Percentiles rank a stretch among this genome's conserved stretches.
Evolutionary conservation across 1,284 basidiomycete species (phyloP).

Genomic region (Fomitopsis betulina): DNA sequence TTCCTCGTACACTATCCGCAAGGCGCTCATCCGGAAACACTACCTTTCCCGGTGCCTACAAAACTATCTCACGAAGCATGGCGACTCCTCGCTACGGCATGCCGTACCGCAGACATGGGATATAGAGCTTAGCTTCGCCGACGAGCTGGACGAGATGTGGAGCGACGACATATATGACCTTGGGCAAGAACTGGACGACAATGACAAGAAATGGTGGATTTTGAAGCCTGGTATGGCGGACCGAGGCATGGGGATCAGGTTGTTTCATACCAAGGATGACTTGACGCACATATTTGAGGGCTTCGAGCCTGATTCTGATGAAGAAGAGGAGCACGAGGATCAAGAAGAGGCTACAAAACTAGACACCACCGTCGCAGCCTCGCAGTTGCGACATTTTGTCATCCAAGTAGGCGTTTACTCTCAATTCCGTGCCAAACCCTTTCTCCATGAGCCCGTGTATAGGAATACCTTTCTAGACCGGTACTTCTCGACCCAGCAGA

Average conservation of each 20-base stretch:
- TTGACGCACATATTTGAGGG: constrained; percentile 79
- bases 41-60: constrained; percentile 80
- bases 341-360: constrained; percentile 15
- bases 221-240: constrained; percentile 98
- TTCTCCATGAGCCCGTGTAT: constrained; percentile 26
- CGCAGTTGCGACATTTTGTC: constrained; percentile 94
- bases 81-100: constrained; percentile 46
- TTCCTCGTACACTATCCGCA: constrained; percentile 87
- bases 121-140: constrained; percentile 86
- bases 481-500: constrained; percentile 73
- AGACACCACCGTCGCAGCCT: constrained; percentile 66
- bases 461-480: constrained; percentile 84
- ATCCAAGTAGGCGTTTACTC: constrained; percentile 67
- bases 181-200: constrained; percentile 51
- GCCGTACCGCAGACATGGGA: constrained; percentile 82
- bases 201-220: constrained; percentile 75
- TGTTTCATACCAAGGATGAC: constrained; percentile 80
- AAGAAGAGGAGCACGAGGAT: constrained; percentile 24
- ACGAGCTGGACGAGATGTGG: constrained; percentile 95
- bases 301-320: constrained; percentile 67
- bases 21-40: constrained; percentile 94
- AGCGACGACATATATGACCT: constrained; percentile 93
- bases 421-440: not conserved
- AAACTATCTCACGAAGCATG: constrained; percentile 72
- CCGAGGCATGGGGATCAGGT: constrained; percentile 89